A percentile compares a stretch with the other conserved stretches of the same genome.
Conservation (phyloP, 129 eudicot species). For the Flaveria brownii region DNA sequence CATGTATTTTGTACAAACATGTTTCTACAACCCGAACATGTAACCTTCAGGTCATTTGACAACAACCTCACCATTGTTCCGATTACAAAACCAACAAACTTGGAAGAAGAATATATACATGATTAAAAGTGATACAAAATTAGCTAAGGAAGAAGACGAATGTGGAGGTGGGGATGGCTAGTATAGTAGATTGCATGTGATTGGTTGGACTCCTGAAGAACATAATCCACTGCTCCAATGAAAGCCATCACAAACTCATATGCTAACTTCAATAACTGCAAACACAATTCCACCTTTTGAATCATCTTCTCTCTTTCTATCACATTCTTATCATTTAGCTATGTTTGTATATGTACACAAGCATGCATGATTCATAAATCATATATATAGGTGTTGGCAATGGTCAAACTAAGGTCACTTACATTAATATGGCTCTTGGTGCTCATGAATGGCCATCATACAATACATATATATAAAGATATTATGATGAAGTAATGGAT, state of each 20-base stretch:
- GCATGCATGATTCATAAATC: not conserved
- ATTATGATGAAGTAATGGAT: not conserved
- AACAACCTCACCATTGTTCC: too few species aligned
- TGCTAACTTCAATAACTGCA: slow-evolving; percentile 44
- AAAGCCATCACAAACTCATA: slow-evolving; percentile 44
- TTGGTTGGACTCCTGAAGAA: slow-evolving; percentile 25
- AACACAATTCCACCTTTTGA: slow-evolving; percentile 48
- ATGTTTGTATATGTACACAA: not conserved
- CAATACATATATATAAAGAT: not conserved
- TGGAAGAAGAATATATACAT: not conserved
- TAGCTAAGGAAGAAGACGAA: slow-evolving; percentile 53
- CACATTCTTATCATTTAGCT: slow-evolving; percentile 5
- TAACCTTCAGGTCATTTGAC: too few species aligned
- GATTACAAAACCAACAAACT: not conserved
- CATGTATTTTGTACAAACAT: too few species aligned
- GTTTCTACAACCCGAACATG: too few species aligned
- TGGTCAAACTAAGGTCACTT: slow-evolving; percentile 1
- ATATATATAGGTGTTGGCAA: slow-evolving; percentile 11
- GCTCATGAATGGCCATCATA: slow-evolving; percentile 29
- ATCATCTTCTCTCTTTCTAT: slow-evolving; percentile 34
- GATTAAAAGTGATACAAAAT: not conserved
- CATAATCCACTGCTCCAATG: slow-evolving; percentile 44
- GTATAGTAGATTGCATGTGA: slow-evolving; percentile 18
- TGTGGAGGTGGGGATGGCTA: slow-evolving; percentile 32
- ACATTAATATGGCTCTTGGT: slow-evolving; percentile 35